Base-by-base conservation (phyloP, 352 stramenopile genomes). In the Globisporangium paddicum region DNA sequence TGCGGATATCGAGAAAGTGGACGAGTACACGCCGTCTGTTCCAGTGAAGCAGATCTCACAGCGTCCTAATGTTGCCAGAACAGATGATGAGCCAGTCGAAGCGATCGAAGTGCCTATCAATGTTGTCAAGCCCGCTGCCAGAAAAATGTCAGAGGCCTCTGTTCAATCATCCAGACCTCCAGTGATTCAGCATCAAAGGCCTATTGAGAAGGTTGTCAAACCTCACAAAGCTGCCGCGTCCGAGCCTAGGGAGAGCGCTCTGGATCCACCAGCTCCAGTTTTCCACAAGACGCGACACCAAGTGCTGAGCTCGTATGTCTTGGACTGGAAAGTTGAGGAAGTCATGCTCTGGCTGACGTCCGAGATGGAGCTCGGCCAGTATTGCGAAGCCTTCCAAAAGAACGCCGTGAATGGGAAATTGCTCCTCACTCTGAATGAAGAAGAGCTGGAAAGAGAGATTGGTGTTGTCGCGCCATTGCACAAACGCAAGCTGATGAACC, bases 271-370 rank as follows among this genome's bases (percentile, higher is more conserved):
- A 28, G 18, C n/a, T 13, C 30, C 32, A 61, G 23, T 48, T 41
- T 19, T 9, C 18, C 41, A 50, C 3, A 42, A 55, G 40, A 19
- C 55, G 45, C 21, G 18, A 6, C 10, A 51, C 2, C 35, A 21
- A 44, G 52, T 30, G 4, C n/a, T 64, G 30, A 64, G 23, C 14
- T 35, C 69, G 6, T 65, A 69, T 10, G 58, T 82, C 0, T 13
- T 75, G 0, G 65, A 77, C 44, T 85, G 75, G 75, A 85, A 82
- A 64, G 72, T 85, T 5, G 67, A 71, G 34, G 75, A 85, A 38
- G 75, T 85, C 2, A 28, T 71, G 28, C 56, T 70, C 44, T 85
- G 75, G 75, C 71, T 85, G 25, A 58, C 66, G 3, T 41, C 68
- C 8, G 70, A 80, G 23, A 77, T 85, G 63, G 70, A 85, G 50